A percentile compares a stretch with the other conserved stretches of the same genome.
These are phyloP conservation scores for Bruguiera hainesii DNA, from an alignment of 441 rosid species.

Conservation along the genomic window DNA sequence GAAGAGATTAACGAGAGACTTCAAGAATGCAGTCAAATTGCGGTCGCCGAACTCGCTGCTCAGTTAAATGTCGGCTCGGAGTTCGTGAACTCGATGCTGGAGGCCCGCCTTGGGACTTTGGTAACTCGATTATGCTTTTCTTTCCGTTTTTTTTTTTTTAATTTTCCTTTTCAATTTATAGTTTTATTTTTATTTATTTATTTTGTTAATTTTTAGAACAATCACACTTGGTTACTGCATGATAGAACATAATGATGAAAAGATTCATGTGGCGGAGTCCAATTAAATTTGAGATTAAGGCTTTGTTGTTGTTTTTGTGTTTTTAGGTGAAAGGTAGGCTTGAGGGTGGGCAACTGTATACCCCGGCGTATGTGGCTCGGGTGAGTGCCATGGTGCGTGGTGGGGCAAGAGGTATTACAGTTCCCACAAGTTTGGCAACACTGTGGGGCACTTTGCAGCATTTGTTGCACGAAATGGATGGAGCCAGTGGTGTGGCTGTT, in stretches of 20 bases:
- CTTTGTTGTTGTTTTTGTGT: constrained; percentile 3
- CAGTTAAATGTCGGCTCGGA: constrained; percentile 89
- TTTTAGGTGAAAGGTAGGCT: constrained; percentile 91
- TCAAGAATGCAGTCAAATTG: constrained; percentile 91
- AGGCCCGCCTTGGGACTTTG: constrained; percentile 88
- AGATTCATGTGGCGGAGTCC: no score
- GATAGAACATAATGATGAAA: no score
- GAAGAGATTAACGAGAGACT: constrained; percentile 97
- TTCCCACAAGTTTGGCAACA: constrained; percentile 71
- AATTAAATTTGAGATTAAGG: no score
- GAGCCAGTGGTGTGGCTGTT: constrained; percentile 78
- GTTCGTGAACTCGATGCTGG: constrained; percentile 71
- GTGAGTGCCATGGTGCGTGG: constrained; percentile 95
- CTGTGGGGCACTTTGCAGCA: constrained; percentile 82
- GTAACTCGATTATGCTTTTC: constrained; percentile 31
- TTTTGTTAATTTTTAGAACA: no score
- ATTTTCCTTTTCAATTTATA: neutral
- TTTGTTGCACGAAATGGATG: constrained; percentile 86
- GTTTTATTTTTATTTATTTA: no score
- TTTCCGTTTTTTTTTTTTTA: neutral
- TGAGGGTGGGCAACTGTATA: constrained; percentile 95
- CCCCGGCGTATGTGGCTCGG: constrained; percentile 93
- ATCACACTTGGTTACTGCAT: no score
- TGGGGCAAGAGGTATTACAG: constrained; percentile 83
- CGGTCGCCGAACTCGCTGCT: constrained; percentile 83